phyloP scores from a whole-genome alignment of 805 yeast genomes.

The Vanderwaltozyma polyspora region DNA sequence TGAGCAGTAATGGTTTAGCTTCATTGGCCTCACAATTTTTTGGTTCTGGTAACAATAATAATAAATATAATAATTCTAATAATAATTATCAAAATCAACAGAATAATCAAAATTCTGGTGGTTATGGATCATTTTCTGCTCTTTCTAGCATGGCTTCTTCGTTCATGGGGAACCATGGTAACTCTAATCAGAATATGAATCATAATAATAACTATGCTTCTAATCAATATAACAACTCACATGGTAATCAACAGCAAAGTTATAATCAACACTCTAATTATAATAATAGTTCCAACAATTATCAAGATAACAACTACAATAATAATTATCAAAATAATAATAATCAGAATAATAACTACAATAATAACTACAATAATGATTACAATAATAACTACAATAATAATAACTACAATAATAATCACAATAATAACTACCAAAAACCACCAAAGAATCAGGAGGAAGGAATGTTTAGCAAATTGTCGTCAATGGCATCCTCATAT shows the following conservation, averaged over 20 bases:
- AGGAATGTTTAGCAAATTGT: constrained; percentile 1
- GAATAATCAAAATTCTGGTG: constrained; percentile 2
- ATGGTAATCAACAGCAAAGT: too few relatives aligned
- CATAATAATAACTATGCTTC: constrained; percentile 2
- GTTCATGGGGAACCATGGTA: constrained; percentile 1
- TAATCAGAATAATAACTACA: background rate
- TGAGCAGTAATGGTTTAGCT: constrained; percentile 15
- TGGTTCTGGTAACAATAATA: constrained; percentile 4
- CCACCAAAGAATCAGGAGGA: background rate
- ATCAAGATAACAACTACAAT: background rate
- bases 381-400: too few relatives aligned
- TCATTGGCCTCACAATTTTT: constrained; percentile 21
- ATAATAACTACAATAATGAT: too few relatives aligned
- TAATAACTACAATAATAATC: too few relatives aligned
- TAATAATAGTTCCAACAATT: background rate
- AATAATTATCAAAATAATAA: background rate
- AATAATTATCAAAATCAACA: constrained; percentile 1
- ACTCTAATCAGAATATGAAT: too few relatives aligned
- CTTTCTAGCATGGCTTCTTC: constrained; percentile 1
- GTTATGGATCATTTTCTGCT: constrained; percentile 1
- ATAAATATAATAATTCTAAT: constrained; percentile 1
- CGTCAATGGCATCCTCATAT: constrained; percentile 2
- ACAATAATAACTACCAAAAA: background rate
- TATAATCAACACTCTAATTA: constrained; percentile 1
- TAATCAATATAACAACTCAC: constrained; percentile 2